Base-by-base conservation (phyloP, 805 yeast genomes). In the Tetrapisispora namnaoensis region DNA sequence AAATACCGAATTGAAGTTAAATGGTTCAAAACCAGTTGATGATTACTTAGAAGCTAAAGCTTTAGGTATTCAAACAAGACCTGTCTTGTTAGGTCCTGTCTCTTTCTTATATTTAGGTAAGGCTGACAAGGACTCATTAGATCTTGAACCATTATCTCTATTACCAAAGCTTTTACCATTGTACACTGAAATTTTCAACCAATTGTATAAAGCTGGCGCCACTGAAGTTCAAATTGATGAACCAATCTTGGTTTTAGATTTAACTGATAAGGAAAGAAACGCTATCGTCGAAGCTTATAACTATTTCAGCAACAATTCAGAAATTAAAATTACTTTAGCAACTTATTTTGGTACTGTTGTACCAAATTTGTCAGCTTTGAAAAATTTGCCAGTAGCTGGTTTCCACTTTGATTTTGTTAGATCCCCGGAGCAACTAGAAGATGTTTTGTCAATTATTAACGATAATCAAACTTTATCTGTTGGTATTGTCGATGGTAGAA, bases 401-500 rank as follows among this genome's bases (percentile, higher is more conserved):
- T 79, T 83, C 86, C 99, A 93, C 80, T 86, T 86, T 68, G 99
- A 93, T 77, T 87, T 88, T 63, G 91, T 82, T 71, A 89, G 97
- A 79, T 84, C 80, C 61, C 96, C 98, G 66, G 95, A 87, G 72
- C 99, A 93, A 79, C 81, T 93, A 59, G 91, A 87, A 51, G 86
- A 80, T 49, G 95, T 86, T 62, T 73, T 78, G 53, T 73, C 78
- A 51, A 75, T 85, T 64, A 73, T 91, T 51, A 68, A 76, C 58
- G 78, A 74, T 55, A 73, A 80, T 57, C 95, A 93, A 78, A 74
- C 77, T 55, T 77, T 93, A 67, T 91, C 98, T 54, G 96, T 85
- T 58, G 99, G 99, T 87, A 80, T 93, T 63, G 90, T 93, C 66
- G 95, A 89, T 66, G 99, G 99, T 76, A 89, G 99, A 82, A 93